A percentile compares a stretch with the other conserved stretches of the same genome.
These are phyloP conservation scores for Phytophthora pinifolia DNA, from an alignment of 352 stramenopile species.

Conservation along the genomic window DNA sequence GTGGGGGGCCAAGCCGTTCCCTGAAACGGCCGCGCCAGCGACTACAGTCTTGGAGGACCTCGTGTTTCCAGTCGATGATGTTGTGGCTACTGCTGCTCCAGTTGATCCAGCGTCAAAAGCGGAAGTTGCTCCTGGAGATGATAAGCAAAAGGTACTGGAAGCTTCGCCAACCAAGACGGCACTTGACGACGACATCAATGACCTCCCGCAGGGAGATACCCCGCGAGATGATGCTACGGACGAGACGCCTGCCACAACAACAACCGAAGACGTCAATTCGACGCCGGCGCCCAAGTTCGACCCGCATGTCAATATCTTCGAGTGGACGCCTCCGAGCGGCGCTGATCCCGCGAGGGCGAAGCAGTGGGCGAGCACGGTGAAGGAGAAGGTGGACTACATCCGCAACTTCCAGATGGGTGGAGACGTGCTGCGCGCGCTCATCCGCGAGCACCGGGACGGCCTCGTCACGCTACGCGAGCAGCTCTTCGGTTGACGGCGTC, in stretches of 20 bases:
- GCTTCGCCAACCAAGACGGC: background rate
- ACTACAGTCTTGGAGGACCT: background rate
- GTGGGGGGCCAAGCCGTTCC: constrained; percentile 38
- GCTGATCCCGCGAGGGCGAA: constrained; percentile 13
- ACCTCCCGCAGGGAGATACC: background rate
- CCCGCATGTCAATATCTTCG: constrained; percentile 57
- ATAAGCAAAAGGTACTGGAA: background rate
- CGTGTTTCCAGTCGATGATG: background rate
- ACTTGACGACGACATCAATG: background rate
- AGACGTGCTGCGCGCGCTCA: constrained; percentile 53
- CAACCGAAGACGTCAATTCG: background rate
- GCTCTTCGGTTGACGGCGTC: constrained; percentile 40
- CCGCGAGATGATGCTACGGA: background rate
- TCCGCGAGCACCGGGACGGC: constrained; percentile 59
- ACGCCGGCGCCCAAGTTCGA: constrained; percentile 23
- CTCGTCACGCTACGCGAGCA: constrained; percentile 51
- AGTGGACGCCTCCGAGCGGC: constrained; percentile 42
- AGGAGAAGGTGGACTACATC: constrained; percentile 46
- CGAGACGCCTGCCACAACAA: background rate
- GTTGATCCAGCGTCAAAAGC: background rate
- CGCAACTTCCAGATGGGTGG: constrained; percentile 63
- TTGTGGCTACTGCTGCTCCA: background rate
- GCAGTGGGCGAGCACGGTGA: constrained; percentile 47
- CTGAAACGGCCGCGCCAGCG: background rate
- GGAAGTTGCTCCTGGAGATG: background rate